phyloP scores from a whole-genome alignment of 805 yeast genomes.

The Nakazawaea ambrosiae region DNA sequence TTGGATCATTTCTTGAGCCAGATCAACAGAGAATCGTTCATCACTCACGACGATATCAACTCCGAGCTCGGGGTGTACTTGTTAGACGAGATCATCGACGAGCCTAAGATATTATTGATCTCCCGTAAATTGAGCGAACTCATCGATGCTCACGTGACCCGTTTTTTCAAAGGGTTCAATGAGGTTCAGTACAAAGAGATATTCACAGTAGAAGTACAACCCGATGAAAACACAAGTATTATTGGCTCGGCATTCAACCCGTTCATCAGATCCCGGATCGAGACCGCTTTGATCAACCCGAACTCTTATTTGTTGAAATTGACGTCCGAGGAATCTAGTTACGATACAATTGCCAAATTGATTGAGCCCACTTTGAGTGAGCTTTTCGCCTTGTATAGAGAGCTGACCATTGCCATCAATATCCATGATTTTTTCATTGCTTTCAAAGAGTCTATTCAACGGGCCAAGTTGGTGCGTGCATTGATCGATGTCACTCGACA shows the following conservation, averaged over 20 bases:
- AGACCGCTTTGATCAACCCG: slow-evolving; percentile 35
- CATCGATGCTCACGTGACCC: neutral
- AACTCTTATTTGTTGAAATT: slow-evolving; percentile 15
- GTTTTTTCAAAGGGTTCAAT: neutral
- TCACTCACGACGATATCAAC: slow-evolving; percentile 6
- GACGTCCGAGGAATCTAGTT: neutral
- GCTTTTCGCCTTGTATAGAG: slow-evolving; percentile 66
- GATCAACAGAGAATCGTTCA: neutral
- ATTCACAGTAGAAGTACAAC: slow-evolving; percentile 26
- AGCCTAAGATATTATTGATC: neutral
- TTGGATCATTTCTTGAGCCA: slow-evolving; percentile 2
- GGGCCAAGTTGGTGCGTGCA: slow-evolving; percentile 18
- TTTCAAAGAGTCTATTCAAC: slow-evolving; percentile 33
- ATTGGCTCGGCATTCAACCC: slow-evolving; percentile 35
- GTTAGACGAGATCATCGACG: neutral
- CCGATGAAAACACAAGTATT: slow-evolving; percentile 9
- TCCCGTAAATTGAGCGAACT: slow-evolving; percentile 1
- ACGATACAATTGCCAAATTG: slow-evolving; percentile 22
- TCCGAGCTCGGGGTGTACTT: neutral
- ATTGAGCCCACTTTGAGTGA: slow-evolving; percentile 49
- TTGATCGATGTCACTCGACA: neutral
- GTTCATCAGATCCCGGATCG: slow-evolving; percentile 30
- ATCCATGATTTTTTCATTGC: slow-evolving; percentile 27
- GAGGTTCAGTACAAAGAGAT: slow-evolving; percentile 32
- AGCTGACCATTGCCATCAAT: slow-evolving; percentile 55